Percentiles rank a stretch among this genome's conserved stretches.
phyloP scores from a whole-genome alignment of 2,329 filamentous ascomycete genomes.

The Aspergillus aculeatus region DNA sequence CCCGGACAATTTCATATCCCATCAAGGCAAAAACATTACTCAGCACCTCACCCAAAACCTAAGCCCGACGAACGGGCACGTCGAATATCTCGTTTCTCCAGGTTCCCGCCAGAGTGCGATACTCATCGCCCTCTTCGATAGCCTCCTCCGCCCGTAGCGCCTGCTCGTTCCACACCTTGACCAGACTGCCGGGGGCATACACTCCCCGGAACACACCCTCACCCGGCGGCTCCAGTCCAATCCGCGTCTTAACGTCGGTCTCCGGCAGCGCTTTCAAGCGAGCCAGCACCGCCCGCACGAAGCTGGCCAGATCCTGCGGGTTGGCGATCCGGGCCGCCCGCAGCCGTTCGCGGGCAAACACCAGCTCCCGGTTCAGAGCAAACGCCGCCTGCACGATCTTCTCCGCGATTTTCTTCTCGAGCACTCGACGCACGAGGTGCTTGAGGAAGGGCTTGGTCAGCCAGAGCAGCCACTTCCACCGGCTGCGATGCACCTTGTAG shows the following conservation, averaged over 20 bases:
- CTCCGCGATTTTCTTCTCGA: constrained; percentile 74
- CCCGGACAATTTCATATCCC: background rate
- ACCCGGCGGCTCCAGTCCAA: constrained; percentile 65
- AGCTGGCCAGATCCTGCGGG: constrained; percentile 76
- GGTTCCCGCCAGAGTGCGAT: constrained; percentile 51
- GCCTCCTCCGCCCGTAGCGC: constrained; percentile 67
- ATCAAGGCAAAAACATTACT: background rate
- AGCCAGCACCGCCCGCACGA: constrained; percentile 77
- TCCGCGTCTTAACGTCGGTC: constrained; percentile 70
- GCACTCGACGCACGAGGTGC: constrained; percentile 72
- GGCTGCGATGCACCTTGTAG: constrained; percentile 69
- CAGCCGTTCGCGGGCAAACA: constrained; percentile 83
- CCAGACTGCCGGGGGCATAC: constrained; percentile 85
- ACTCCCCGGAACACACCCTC: constrained; percentile 73
- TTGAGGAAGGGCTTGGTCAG: constrained; percentile 79
- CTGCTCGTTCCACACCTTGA: constrained; percentile 86
- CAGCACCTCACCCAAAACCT: background rate
- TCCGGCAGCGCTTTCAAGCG: constrained; percentile 70
- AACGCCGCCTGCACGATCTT: constrained; percentile 70
- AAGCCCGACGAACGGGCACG: constrained; percentile 28
- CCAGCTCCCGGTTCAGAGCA: constrained; percentile 75
- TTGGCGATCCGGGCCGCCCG: constrained; percentile 80
- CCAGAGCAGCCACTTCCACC: constrained; percentile 76
- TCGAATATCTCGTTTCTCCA: constrained; percentile 88
- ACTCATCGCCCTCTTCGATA: constrained; percentile 67